These are phyloP conservation scores for Mycena citricolor DNA, from an alignment of 1,284 basidiomycete genomes.

Conservation along the genomic window DNA sequence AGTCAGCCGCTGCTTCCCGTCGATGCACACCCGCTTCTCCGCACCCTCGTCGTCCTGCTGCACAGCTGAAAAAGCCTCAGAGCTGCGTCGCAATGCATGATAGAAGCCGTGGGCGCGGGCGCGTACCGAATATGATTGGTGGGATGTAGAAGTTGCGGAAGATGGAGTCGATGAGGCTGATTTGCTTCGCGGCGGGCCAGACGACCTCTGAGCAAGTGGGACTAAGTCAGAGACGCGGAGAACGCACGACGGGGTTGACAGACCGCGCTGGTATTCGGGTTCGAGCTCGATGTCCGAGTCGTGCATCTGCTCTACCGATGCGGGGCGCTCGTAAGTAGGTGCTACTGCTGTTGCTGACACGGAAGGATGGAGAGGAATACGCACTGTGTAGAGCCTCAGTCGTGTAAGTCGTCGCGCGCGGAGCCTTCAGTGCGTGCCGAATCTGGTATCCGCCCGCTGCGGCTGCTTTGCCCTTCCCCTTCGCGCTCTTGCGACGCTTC, in stretches of 20 bases:
- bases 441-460: constrained; percentile 41
- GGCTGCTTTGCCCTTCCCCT: constrained; percentile 19
- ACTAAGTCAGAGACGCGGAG: not conserved
- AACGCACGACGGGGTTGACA: constrained; percentile 12
- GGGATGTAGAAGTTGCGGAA: constrained; percentile 74
- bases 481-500: constrained; percentile 4
- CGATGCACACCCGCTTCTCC: constrained; percentile 67
- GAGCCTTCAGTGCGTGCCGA: constrained; percentile 54
- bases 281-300: constrained; percentile 61
- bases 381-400: constrained; percentile 64
- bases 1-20: constrained; percentile 78
- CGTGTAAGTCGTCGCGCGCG: constrained; percentile 67
- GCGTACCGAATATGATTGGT: constrained; percentile 68
- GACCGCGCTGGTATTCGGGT: constrained; percentile 76
- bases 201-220: constrained; percentile 64
- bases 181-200: constrained; percentile 69
- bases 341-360: no score
- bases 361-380: constrained; percentile 20
- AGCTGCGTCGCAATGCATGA: constrained; percentile 2
- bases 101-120: not conserved
- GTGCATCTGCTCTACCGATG: constrained; percentile 60
- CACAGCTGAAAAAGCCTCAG: constrained; percentile 41
- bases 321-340: no score
- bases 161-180: constrained; percentile 68
- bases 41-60: constrained; percentile 54